Conservation (phyloP, 306 rosid species). For the Vachellia pachyceras region DNA sequence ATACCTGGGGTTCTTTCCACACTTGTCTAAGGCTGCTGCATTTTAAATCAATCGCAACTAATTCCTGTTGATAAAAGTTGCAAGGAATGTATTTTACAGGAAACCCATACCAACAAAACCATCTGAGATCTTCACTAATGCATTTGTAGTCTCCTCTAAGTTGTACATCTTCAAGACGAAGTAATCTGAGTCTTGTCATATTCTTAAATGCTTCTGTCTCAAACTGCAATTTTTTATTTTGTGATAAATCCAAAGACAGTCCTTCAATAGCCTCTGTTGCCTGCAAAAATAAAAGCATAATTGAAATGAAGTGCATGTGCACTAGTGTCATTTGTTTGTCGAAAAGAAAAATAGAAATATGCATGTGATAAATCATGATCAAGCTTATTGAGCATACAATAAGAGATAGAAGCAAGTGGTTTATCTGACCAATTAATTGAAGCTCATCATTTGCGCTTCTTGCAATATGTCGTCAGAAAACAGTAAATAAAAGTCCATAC, state of each 20-base stretch:
- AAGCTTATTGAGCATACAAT: no score
- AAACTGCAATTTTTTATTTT: not conserved
- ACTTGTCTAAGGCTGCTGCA: not conserved
- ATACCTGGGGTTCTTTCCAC: not conserved
- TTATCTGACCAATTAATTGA: no score
- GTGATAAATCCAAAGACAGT: not conserved
- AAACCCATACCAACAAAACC: not conserved
- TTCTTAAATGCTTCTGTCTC: not conserved
- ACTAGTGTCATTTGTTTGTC: no score
- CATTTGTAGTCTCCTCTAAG: not conserved
- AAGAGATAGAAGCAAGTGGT: no score
- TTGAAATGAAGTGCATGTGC: no score
- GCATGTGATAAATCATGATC: no score
- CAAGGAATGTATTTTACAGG: not conserved
- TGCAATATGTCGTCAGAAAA: no score
- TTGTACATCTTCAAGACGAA: not conserved
- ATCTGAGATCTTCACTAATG: not conserved
- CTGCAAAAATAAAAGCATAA: not conserved
- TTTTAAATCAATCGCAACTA: not conserved
- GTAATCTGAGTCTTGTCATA: not conserved
- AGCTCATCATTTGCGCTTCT: no score
- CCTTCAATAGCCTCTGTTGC: not conserved
- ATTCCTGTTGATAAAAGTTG: not conserved
- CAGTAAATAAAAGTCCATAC: not conserved
- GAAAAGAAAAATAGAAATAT: no score